phyloP scores from a whole-genome alignment of 163 green algal species.

The Scenedesmus sp. region DNA sequence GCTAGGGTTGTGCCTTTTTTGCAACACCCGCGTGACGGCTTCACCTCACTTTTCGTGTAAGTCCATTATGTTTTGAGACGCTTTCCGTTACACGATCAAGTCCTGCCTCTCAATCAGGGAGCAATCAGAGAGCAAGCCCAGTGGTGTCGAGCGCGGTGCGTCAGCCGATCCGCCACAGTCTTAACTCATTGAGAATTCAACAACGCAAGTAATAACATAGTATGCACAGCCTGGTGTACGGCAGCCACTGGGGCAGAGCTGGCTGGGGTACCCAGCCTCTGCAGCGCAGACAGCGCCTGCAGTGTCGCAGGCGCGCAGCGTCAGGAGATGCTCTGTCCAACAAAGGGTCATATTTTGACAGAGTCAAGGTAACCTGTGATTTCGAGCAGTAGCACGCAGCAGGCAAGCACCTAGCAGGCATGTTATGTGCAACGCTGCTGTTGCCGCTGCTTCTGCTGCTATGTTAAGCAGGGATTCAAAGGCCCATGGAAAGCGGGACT shows the following conservation, averaged over 20 bases:
- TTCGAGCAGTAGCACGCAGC: too few species aligned
- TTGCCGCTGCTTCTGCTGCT: background rate
- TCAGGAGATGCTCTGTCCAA: conserved; percentile 37
- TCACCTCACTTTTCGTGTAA: too few species aligned
- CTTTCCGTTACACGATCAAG: background rate
- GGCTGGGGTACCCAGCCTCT: conserved; percentile 18
- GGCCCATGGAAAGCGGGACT: conserved; percentile 76
- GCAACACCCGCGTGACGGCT: background rate
- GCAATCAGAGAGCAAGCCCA: background rate
- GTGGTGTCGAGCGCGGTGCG: background rate
- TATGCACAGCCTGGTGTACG: conserved; percentile 29
- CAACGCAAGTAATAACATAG: background rate
- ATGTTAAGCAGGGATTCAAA: conserved; percentile 55
- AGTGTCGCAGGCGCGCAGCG: conserved; percentile 17
- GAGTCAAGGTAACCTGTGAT: conserved; percentile 26
- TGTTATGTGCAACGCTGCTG: background rate
- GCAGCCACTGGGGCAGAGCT: conserved; percentile 20
- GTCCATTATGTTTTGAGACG: background rate
- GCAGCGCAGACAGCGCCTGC: conserved; percentile 2
- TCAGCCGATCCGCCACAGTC: background rate
- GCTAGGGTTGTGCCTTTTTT: background rate
- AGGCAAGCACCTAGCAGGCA: background rate
- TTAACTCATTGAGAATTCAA: background rate
- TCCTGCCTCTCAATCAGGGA: background rate
- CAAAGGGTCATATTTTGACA: conserved; percentile 40